Percentiles rank a stretch among this genome's conserved stretches.
These are phyloP conservation scores for Hypoxylon sp. DNA, from an alignment of 2,329 filamentous ascomycete species.

Conservation along the genomic window DNA sequence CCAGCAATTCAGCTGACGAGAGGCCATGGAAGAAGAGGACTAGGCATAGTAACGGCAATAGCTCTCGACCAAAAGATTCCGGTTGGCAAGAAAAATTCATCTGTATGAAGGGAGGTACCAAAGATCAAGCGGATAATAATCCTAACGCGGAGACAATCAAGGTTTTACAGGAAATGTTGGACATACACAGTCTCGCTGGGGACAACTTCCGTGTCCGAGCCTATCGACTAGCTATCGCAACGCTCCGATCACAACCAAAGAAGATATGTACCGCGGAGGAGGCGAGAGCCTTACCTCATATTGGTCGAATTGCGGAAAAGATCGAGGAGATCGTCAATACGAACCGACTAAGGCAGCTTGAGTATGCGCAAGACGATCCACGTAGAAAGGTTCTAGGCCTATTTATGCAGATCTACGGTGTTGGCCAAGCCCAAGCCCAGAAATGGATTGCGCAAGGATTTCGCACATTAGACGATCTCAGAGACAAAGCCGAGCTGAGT, in stretches of 20 bases:
- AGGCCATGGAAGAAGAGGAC: slow-evolving; percentile 46
- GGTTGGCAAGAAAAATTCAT: slow-evolving; percentile 66
- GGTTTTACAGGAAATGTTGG: slow-evolving; percentile 82
- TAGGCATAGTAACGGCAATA: slow-evolving; percentile 41
- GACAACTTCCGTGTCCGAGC: slow-evolving; percentile 83
- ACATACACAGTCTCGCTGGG: slow-evolving; percentile 80
- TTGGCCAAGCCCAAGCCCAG: slow-evolving; percentile 77
- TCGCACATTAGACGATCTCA: slow-evolving; percentile 80
- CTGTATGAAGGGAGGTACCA: slow-evolving; percentile 68
- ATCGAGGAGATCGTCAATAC: slow-evolving; percentile 91
- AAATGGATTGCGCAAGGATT: slow-evolving; percentile 84
- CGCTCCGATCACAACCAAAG: slow-evolving; percentile 74
- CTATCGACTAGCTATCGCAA: slow-evolving; percentile 84
- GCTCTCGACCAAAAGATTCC: slow-evolving; percentile 50
- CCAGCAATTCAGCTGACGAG: slow-evolving; percentile 32
- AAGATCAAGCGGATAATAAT: slow-evolving; percentile 63
- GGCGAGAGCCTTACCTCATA: slow-evolving; percentile 75
- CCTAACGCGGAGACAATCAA: slow-evolving; percentile 84
- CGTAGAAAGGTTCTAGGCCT: slow-evolving; percentile 74
- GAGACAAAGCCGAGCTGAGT: slow-evolving; percentile 72
- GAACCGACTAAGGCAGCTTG: slow-evolving; percentile 77
- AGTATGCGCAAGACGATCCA: slow-evolving; percentile 77
- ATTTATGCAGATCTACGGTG: slow-evolving; percentile 86
- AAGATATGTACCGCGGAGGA: slow-evolving; percentile 79
- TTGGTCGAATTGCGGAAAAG: slow-evolving; percentile 83